Conservation (phyloP, 2,329 filamentous ascomycete genomes). For the Lachnellula arida region DNA sequence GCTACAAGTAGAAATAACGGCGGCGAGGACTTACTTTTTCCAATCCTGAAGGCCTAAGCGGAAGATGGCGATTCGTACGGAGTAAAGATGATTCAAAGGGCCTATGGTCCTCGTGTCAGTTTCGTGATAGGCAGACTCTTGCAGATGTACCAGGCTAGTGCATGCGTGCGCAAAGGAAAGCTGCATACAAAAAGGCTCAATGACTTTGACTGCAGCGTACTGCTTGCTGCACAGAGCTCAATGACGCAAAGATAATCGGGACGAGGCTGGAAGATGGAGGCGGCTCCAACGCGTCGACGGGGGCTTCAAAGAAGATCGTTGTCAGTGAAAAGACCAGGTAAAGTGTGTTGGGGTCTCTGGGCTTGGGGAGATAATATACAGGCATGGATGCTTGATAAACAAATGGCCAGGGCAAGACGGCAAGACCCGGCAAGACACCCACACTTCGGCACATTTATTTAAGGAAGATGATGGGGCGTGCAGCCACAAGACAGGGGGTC, state of each 20-base stretch:
- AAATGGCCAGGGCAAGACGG: conserved; percentile 10
- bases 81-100: background rate
- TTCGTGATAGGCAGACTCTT: conserved; percentile 15
- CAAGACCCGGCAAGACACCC: conserved; percentile 16
- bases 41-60: no score
- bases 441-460: conserved; percentile 29
- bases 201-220: conserved; percentile 9
- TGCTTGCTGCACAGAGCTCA: conserved; percentile 12
- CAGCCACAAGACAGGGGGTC: conserved; percentile 14
- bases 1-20: conserved; percentile 1
- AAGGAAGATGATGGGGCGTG: conserved; percentile 23
- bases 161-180: conserved; percentile 18
- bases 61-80: background rate
- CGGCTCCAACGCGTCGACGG: conserved; percentile 1
- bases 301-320: conserved; percentile 20
- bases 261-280: conserved; percentile 18
- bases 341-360: conserved; percentile 21
- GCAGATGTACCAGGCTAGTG: conserved; percentile 16
- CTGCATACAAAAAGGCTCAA: conserved; percentile 19
- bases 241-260: conserved; percentile 19
- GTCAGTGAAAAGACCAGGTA: conserved; percentile 26
- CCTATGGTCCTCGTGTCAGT: conserved; percentile 14
- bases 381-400: conserved; percentile 30
- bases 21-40: conserved; percentile 13
- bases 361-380: conserved; percentile 30